phyloP scores from a whole-genome alignment of 164 flowering plant genomes.

The Vitis vinifera region DNA sequence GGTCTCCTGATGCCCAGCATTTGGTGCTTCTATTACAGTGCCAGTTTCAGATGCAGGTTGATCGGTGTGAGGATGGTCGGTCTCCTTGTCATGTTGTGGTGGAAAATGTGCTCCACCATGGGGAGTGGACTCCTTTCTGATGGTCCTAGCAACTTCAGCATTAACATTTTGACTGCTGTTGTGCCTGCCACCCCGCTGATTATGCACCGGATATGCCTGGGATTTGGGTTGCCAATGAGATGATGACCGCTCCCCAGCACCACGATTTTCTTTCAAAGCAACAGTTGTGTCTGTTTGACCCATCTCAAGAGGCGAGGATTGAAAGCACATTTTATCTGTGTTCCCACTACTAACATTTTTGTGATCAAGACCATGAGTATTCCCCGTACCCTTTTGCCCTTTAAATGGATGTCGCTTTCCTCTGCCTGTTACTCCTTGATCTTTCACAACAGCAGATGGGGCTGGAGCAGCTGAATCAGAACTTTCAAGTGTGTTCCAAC shows the following conservation, averaged over 20 bases:
- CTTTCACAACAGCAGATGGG: slow-evolving; percentile 34
- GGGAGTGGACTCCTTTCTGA: slow-evolving; percentile 32
- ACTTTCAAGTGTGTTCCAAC: slow-evolving; percentile 19
- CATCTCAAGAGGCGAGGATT: slow-evolving; percentile 26
- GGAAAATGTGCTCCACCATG: slow-evolving; percentile 21
- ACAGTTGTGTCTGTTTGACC: slow-evolving; percentile 39
- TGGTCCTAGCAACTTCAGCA: slow-evolving; percentile 24
- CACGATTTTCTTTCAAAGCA: slow-evolving; percentile 39
- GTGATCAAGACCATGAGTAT: slow-evolving; percentile 29
- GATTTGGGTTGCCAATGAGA: slow-evolving; percentile 91
- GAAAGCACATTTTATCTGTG: slow-evolving; percentile 20
- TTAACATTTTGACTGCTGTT: slow-evolving; percentile 31
- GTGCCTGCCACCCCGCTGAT: slow-evolving; percentile 37
- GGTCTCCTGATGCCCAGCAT: slow-evolving; percentile 26
- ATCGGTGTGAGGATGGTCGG: slow-evolving; percentile 21
- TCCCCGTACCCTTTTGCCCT: slow-evolving; percentile 35
- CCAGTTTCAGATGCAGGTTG: slow-evolving; percentile 19
- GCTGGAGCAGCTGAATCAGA: slow-evolving; percentile 23
- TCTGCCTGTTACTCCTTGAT: slow-evolving; percentile 42
- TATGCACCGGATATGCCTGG: slow-evolving; percentile 28
- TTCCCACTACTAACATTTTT: slow-evolving; percentile 33
- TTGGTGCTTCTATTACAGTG: slow-evolving; percentile 21
- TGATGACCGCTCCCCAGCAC: slow-evolving; percentile 36
- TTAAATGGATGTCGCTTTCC: slow-evolving; percentile 50
- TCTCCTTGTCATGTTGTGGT: slow-evolving; percentile 15